A percentile compares a stretch with the other conserved stretches of the same genome.
These are phyloP conservation scores for Xylariaceae sp. DNA, from an alignment of 2,329 filamentous ascomycete genomes.

Conservation along the genomic window DNA sequence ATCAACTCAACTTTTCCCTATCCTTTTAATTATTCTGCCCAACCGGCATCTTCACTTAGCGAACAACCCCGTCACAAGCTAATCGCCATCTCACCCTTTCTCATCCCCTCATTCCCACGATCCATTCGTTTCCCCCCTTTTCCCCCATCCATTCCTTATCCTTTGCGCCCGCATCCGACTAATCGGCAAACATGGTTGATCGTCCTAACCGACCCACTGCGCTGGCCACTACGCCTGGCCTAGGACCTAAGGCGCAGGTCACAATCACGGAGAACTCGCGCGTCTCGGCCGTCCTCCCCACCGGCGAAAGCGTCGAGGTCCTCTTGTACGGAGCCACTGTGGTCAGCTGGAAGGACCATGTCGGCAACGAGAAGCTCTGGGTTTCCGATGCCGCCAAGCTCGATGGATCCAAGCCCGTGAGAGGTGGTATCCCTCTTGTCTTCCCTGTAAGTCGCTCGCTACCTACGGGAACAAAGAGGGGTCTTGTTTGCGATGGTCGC, in stretches of 20 bases:
- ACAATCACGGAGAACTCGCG: constrained; percentile 65
- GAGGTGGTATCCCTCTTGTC: constrained; percentile 86
- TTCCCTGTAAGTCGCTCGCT: constrained; percentile 68
- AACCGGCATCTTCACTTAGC: too few relatives aligned
- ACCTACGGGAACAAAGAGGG: not conserved
- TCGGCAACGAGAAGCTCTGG: constrained; percentile 78
- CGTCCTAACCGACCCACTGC: constrained; percentile 78
- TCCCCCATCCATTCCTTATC: not conserved
- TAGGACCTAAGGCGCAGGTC: constrained; percentile 71
- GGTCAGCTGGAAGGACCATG: constrained; percentile 82
- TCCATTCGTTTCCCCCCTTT: not conserved
- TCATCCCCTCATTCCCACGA: not conserved
- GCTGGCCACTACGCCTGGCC: constrained; percentile 66
- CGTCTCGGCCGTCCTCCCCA: constrained; percentile 74
- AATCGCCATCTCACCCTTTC: not conserved
- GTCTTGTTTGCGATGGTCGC: not conserved
- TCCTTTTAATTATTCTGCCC: not conserved
- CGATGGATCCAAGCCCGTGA: constrained; percentile 83
- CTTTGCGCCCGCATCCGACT: not conserved
- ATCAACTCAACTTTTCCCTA: not conserved
- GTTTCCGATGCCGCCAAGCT: constrained; percentile 73
- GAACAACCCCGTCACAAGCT: not conserved
- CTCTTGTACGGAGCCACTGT: constrained; percentile 91
- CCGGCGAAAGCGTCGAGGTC: constrained; percentile 80
- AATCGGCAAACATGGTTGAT: constrained; percentile 58